phyloP scores from a whole-genome alignment of 225 moss, liverwort and hornwort genomes.

The Physcomitrium patens region DNA sequence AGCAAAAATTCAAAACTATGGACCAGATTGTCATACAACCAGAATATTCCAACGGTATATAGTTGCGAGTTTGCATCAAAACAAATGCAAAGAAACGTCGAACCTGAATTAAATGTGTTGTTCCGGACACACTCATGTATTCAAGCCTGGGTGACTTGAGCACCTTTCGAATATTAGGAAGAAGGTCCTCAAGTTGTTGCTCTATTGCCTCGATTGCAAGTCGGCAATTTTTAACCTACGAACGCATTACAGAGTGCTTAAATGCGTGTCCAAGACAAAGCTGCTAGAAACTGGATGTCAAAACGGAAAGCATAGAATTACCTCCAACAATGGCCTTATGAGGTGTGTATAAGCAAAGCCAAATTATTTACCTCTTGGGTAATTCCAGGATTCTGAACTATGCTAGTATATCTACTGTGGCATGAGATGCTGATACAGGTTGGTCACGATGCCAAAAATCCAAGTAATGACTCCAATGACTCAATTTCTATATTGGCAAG shows the following conservation, averaged over 20 bases:
- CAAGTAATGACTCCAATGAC: background rate
- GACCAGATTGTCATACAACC: slow-evolving; percentile 14
- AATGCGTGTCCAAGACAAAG: background rate
- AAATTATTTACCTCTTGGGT: background rate
- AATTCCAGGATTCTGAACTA: background rate
- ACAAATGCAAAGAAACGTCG: slow-evolving; percentile 17
- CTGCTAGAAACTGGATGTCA: slow-evolving; percentile 10
- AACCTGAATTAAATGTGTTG: slow-evolving; percentile 87
- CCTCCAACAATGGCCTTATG: background rate
- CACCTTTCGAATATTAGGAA: slow-evolving; percentile 71
- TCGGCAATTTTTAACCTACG: slow-evolving; percentile 78
- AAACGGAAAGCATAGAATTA: background rate
- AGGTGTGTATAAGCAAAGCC: background rate
- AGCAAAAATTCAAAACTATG: slow-evolving; percentile 14
- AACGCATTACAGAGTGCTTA: slow-evolving; percentile 11
- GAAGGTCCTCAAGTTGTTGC: slow-evolving; percentile 69
- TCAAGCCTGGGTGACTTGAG: slow-evolving; percentile 65
- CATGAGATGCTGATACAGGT: slow-evolving; percentile 9
- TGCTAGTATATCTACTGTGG: slow-evolving; percentile 9
- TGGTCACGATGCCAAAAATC: background rate
- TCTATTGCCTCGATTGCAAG: slow-evolving; percentile 69
- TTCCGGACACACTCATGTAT: slow-evolving; percentile 68
- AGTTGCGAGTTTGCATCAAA: background rate
- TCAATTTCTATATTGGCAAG: background rate
- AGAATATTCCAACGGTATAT: background rate